These are phyloP conservation scores for Platismatia glauca DNA, from an alignment of 495 filamentous ascomycete species.

Conservation along the genomic window DNA sequence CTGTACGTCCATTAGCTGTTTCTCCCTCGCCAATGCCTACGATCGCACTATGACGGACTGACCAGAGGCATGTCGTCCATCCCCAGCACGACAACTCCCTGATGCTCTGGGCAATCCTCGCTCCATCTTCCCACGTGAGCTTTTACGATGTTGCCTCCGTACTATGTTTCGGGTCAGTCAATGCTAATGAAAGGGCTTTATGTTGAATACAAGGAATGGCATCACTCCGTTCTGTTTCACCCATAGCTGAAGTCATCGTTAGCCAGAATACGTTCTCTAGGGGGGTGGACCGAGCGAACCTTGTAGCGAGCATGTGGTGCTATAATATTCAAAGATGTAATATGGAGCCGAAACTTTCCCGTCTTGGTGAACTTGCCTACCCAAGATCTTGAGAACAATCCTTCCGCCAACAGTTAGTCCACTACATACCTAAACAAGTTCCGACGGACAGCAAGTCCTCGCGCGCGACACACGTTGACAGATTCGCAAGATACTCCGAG, in stretches of 20 bases:
- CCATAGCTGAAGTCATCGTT: slow-evolving; percentile 38
- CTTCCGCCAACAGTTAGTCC: not conserved
- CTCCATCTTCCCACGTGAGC: slow-evolving; percentile 84
- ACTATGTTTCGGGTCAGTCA: slow-evolving; percentile 27
- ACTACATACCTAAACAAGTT: slow-evolving; percentile 59
- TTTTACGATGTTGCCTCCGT: slow-evolving; percentile 82
- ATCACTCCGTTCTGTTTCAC: slow-evolving; percentile 92
- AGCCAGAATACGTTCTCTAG: not conserved
- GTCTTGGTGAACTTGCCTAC: slow-evolving; percentile 70
- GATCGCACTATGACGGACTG: slow-evolving; percentile 20
- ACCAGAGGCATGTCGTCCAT: slow-evolving; percentile 45
- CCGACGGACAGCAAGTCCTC: slow-evolving; percentile 75
- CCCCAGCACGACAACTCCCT: slow-evolving; percentile 35
- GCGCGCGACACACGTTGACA: slow-evolving; percentile 75
- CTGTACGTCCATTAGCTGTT: slow-evolving; percentile 22
- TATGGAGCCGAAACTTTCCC: slow-evolving; percentile 76
- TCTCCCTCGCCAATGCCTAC: not conserved
- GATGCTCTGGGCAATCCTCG: slow-evolving; percentile 60
- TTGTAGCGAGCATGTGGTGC: slow-evolving; percentile 85
- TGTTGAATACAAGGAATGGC: slow-evolving; percentile 48
- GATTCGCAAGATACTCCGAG: slow-evolving; percentile 73
- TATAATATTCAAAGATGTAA: slow-evolving; percentile 77
- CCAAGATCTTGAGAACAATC: not conserved
- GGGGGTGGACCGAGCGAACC: slow-evolving; percentile 32
- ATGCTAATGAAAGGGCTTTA: not conserved